Conservation (phyloP, 129 eudicot species). For the Mikania micrantha region DNA sequence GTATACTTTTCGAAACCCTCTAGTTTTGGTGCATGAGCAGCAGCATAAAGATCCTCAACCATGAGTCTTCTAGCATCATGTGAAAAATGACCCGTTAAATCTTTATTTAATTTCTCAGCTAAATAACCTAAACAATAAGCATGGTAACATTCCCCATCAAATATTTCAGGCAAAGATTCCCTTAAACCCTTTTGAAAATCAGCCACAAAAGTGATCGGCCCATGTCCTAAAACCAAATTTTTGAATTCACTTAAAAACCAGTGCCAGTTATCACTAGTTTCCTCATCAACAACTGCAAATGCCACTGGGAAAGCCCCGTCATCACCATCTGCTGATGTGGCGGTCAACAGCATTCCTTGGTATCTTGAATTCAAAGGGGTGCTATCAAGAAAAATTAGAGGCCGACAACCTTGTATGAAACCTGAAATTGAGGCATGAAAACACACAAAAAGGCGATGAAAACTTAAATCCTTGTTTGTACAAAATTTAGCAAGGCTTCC, state of each 20-base stretch:
- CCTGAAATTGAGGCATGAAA: slow-evolving; percentile 33
- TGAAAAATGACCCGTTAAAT: slow-evolving; percentile 44
- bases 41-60: slow-evolving; percentile 33
- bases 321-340: slow-evolving; percentile 35
- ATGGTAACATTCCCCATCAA: slow-evolving; percentile 21
- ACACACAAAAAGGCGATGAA: slow-evolving; percentile 27
- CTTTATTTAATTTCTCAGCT: slow-evolving; percentile 28
- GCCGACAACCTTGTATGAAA: slow-evolving; percentile 29
- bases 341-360: slow-evolving; percentile 34
- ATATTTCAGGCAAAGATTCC: slow-evolving; percentile 26
- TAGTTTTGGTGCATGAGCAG: slow-evolving; percentile 30
- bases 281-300: slow-evolving; percentile 29
- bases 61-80: slow-evolving; percentile 34
- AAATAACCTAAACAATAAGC: slow-evolving; percentile 39
- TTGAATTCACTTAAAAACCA: slow-evolving; percentile 30
- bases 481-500: slow-evolving; percentile 44
- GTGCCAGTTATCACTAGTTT: slow-evolving; percentile 33
- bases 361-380: slow-evolving; percentile 36
- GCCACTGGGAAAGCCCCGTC: slow-evolving; percentile 39
- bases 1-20: slow-evolving; percentile 18
- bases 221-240: not conserved
- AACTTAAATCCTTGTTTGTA: slow-evolving; percentile 45
- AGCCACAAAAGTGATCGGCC: slow-evolving; percentile 16
- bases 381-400: slow-evolving; percentile 30
- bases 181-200: slow-evolving; percentile 27